phyloP scores from a whole-genome alignment of 805 yeast genomes.

The Cyberlindnera xylosilytica region DNA sequence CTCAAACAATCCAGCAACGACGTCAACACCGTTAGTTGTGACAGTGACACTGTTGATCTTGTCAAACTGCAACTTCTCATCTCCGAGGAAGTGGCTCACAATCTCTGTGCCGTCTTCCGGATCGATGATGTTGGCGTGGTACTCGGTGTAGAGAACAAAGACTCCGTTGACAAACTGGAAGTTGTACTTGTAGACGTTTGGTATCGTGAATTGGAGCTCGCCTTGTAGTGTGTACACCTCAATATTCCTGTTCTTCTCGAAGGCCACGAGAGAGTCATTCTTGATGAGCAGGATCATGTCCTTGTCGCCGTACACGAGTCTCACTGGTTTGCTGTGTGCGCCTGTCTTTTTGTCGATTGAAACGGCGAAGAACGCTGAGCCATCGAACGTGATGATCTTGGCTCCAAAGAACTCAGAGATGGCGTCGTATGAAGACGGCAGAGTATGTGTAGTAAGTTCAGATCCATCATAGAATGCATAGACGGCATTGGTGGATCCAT shows the following conservation, averaged over 20 bases:
- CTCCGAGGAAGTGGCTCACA: conserved; percentile 18
- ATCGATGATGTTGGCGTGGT: conserved; percentile 23
- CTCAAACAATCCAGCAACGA: conserved; percentile 14
- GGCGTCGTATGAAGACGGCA: conserved; percentile 15
- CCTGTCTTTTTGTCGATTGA: conserved; percentile 16
- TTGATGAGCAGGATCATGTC: conserved; percentile 18
- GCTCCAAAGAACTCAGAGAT: conserved; percentile 24
- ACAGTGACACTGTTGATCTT: conserved; percentile 6
- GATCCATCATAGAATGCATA: conserved; percentile 17
- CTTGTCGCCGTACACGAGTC: conserved; percentile 8
- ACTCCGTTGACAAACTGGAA: conserved; percentile 16
- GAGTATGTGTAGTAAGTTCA: conserved; percentile 6
- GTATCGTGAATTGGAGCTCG: conserved; percentile 18
- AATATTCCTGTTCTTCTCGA: conserved; percentile 21
- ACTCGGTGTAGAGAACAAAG: conserved; percentile 24
- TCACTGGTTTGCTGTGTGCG: conserved; percentile 4
- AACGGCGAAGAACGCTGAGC: conserved; percentile 9
- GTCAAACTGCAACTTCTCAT: conserved; percentile 13
- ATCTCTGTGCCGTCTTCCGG: conserved; percentile 26
- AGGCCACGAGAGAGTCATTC: conserved; percentile 20
- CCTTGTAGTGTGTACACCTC: conserved; percentile 18
- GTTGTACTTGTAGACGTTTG: conserved; percentile 22
- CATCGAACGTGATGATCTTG: conserved; percentile 18
- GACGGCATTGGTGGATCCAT: conserved; percentile 4
- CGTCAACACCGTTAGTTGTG: conserved; percentile 17